A percentile compares a stretch with the other conserved stretches of the same genome.
Evolutionary conservation across 1,284 basidiomycete species (phyloP).

Genomic region (Psilocybe mexicana): DNA sequence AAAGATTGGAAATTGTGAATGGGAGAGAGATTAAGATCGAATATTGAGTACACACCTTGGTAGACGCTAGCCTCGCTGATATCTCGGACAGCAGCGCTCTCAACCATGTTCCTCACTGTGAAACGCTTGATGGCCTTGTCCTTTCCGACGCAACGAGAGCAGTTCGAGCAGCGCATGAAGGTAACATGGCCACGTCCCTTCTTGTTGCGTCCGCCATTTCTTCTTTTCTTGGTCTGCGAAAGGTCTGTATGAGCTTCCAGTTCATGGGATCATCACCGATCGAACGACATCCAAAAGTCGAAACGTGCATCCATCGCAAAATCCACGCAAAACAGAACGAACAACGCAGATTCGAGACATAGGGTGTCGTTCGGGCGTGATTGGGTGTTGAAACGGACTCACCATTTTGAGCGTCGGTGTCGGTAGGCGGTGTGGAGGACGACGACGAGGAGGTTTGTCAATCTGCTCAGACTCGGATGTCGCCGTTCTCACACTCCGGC

Average conservation of each 20-base stretch:
- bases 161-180: slow-evolving; percentile 98
- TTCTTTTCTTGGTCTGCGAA: slow-evolving; percentile 94
- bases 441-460: slow-evolving; percentile 26
- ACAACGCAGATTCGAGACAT: slow-evolving; percentile 14
- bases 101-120: slow-evolving; percentile 99
- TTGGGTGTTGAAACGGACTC: slow-evolving; percentile 28
- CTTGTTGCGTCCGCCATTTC: slow-evolving; percentile 98
- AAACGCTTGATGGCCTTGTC: slow-evolving; percentile 99
- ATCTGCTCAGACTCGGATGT: slow-evolving; percentile 24
- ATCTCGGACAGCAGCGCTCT: slow-evolving; percentile 97
- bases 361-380: slow-evolving; percentile 9
- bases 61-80: slow-evolving; percentile 97
- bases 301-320: slow-evolving; percentile 37
- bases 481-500: slow-evolving; percentile 27
- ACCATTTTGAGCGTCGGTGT: slow-evolving; percentile 42
- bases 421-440: slow-evolving; percentile 38
- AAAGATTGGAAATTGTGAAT: slow-evolving; percentile 7
- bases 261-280: neutral
- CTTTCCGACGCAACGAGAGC: slow-evolving; percentile 91
- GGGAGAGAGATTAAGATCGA: neutral
- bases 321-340: slow-evolving; percentile 17
- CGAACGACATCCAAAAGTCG: slow-evolving; percentile 35
- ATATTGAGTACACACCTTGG: slow-evolving; percentile 60
- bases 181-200: slow-evolving; percentile 96
- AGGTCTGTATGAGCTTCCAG: slow-evolving; percentile 18